A percentile compares a stretch with the other conserved stretches of the same genome.
These are phyloP conservation scores for Ocimum tenuiflorum DNA, from an alignment of 257 asterid species.

Conservation along the genomic window DNA sequence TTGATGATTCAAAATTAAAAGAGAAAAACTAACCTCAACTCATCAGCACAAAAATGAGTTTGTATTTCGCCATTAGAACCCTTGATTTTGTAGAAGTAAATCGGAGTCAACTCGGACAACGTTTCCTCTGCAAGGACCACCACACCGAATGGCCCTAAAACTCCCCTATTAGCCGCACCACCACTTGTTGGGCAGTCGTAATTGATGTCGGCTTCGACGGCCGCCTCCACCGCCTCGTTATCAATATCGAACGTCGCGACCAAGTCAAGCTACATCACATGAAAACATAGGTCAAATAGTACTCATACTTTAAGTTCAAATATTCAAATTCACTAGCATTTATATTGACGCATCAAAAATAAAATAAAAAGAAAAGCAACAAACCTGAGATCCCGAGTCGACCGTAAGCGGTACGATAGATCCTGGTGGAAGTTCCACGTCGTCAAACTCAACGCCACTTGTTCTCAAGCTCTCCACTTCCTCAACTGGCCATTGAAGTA, in stretches of 20 bases:
- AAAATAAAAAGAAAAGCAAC: neutral
- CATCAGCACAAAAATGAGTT: constrained; percentile 68
- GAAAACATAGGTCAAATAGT: too few species aligned
- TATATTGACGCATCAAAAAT: too few species aligned
- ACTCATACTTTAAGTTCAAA: too few species aligned
- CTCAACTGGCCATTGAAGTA: constrained; percentile 76
- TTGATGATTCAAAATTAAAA: neutral
- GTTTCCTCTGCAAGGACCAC: constrained; percentile 49
- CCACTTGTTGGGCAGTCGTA: constrained; percentile 58
- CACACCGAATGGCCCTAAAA: constrained; percentile 77
- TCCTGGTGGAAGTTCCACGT: constrained; percentile 58
- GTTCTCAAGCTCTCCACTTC: constrained; percentile 69
- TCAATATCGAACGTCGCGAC: constrained; percentile 53
- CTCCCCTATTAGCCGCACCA: constrained; percentile 63
- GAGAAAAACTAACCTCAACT: constrained; percentile 41
- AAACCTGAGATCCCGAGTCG: constrained; percentile 55
- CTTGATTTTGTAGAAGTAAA: constrained; percentile 60
- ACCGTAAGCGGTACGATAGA: constrained; percentile 51
- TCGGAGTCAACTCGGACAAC: constrained; percentile 54
- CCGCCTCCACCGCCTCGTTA: constrained; percentile 22
- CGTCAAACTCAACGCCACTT: constrained; percentile 29
- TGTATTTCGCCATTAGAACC: constrained; percentile 34
- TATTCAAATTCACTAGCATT: too few species aligned
- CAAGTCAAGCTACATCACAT: constrained; percentile 52
- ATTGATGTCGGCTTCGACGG: constrained; percentile 20